These are phyloP conservation scores for Cordyceps cateniannulata DNA, from an alignment of 2,329 filamentous ascomycete species.

Conservation along the genomic window DNA sequence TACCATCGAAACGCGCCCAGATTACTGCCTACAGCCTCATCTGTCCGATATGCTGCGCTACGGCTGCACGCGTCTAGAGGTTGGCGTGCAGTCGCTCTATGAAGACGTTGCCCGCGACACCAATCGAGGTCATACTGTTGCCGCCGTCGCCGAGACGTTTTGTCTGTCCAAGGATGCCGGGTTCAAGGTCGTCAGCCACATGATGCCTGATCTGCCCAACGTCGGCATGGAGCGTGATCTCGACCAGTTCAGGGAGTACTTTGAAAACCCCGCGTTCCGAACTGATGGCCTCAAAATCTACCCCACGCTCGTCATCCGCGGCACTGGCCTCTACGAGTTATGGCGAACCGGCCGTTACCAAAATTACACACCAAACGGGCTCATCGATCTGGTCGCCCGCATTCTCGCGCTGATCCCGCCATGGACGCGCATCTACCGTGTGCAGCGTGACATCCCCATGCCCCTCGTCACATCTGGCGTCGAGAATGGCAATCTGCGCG, in stretches of 20 bases:
- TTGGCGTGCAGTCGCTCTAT: constrained; percentile 94
- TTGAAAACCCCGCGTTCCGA: constrained; percentile 90
- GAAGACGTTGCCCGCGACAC: constrained; percentile 98
- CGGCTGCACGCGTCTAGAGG: constrained; percentile 87
- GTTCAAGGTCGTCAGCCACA: constrained; percentile 98
- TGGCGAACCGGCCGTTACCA: constrained; percentile 97
- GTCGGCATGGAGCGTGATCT: constrained; percentile 97
- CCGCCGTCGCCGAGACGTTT: constrained; percentile 92
- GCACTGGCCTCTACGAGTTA: constrained; percentile 91
- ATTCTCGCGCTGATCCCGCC: constrained; percentile 91
- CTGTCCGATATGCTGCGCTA: constrained; percentile 96
- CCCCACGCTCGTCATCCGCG: constrained; percentile 92
- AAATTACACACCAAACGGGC: constrained; percentile 95
- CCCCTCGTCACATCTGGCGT: constrained; percentile 97
- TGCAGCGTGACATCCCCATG: constrained; percentile 99
- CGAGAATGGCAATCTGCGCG: constrained; percentile 92
- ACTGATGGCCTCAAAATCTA: constrained; percentile 98
- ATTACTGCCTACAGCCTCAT: constrained; percentile 96
- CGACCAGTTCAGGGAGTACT: constrained; percentile 96
- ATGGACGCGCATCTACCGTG: constrained; percentile 97
- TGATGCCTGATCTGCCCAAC: constrained; percentile 99
- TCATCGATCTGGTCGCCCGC: constrained; percentile 93
- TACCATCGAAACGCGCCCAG: constrained; percentile 93
- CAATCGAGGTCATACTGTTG: constrained; percentile 93
- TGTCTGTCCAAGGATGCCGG: constrained; percentile 95